Conservation (phyloP, 495 filamentous ascomycete species). For the Aspergillus nidulans region DNA sequence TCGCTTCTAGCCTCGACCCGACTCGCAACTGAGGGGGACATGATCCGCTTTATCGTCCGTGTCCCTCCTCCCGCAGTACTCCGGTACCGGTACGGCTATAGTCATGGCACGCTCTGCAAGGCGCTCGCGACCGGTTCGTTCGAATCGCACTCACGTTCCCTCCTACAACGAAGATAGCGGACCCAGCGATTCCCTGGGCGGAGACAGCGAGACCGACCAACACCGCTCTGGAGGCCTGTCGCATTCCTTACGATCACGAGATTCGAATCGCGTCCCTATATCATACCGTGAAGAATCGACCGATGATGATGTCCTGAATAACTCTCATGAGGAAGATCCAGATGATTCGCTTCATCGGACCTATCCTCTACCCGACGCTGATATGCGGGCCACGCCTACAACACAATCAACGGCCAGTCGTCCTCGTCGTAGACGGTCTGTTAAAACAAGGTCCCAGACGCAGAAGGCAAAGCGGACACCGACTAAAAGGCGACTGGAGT, state of each 20-base stretch:
- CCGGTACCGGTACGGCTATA: not conserved
- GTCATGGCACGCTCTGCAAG: slow-evolving; percentile 27
- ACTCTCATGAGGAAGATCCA: slow-evolving; percentile 4
- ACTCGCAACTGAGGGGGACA: not conserved
- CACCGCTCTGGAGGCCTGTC: slow-evolving; percentile 15
- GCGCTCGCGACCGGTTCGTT: slow-evolving; percentile 33
- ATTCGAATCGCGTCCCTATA: slow-evolving; percentile 23
- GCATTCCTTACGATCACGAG: slow-evolving; percentile 34
- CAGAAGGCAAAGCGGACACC: slow-evolving; percentile 18
- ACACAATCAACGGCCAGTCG: not conserved
- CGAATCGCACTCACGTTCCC: slow-evolving; percentile 33
- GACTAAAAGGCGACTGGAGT: slow-evolving; percentile 16
- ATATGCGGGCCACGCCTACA: slow-evolving; percentile 16
- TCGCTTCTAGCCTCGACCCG: not conserved
- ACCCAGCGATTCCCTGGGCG: slow-evolving; percentile 24
- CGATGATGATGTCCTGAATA: slow-evolving; percentile 30
- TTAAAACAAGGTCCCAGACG: slow-evolving; percentile 17
- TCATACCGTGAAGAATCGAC: slow-evolving; percentile 46
- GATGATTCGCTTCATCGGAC: slow-evolving; percentile 2
- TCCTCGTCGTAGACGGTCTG: slow-evolving; percentile 14
- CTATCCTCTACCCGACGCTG: slow-evolving; percentile 10
- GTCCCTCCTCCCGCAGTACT: slow-evolving; percentile 14
- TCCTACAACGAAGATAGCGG: slow-evolving; percentile 41
- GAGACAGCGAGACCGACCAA: slow-evolving; percentile 13
- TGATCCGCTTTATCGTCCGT: not conserved